These are phyloP conservation scores for Aureobasidium vineae DNA, from an alignment of 2,329 filamentous ascomycete genomes.

Conservation along the genomic window DNA sequence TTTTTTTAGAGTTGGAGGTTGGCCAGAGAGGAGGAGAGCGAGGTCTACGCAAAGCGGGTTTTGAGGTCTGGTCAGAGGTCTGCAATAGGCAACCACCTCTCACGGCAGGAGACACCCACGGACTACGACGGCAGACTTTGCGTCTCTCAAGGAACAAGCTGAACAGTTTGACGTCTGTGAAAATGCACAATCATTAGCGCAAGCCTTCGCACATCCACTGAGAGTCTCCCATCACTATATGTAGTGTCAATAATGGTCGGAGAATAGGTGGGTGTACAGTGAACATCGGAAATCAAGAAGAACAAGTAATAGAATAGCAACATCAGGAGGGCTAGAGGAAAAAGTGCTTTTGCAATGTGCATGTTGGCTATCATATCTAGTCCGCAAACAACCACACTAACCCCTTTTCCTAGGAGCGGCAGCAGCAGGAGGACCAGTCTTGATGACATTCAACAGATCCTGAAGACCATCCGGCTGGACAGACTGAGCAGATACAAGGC, in stretches of 20 bases:
- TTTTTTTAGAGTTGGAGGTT: too few species aligned
- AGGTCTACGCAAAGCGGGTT: neutral
- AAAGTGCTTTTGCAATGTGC: neutral
- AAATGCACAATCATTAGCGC: too few species aligned
- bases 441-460: slow-evolving; percentile 15
- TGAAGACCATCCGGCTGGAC: slow-evolving; percentile 2
- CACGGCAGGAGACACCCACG: neutral
- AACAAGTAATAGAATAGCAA: too few species aligned
- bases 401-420: slow-evolving; percentile 12
- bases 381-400: neutral
- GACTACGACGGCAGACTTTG: neutral
- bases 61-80: neutral
- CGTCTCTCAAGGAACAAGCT: neutral
- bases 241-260: too few species aligned
- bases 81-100: neutral
- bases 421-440: slow-evolving; percentile 14
- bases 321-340: too few species aligned
- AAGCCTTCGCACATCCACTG: too few species aligned
- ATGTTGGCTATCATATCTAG: neutral
- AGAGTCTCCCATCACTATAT: too few species aligned
- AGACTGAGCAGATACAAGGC: neutral
- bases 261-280: too few species aligned
- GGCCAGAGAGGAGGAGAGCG: neutral
- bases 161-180: too few species aligned
- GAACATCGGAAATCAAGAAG: neutral